phyloP scores from a whole-genome alignment of 345 rosid genomes.

The Pistacia vera region DNA sequence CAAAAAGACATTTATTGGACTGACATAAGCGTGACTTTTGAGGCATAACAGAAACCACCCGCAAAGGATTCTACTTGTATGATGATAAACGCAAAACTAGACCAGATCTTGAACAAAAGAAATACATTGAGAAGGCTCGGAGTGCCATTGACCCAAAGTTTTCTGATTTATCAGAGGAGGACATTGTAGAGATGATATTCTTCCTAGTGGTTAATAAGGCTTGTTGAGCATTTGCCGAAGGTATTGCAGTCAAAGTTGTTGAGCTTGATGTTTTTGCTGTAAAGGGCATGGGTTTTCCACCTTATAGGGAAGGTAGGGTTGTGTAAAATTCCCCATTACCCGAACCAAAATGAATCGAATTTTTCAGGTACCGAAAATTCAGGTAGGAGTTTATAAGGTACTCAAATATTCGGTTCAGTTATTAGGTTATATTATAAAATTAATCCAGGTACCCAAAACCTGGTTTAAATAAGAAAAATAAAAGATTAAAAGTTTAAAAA shows the following conservation, averaged over 20 bases:
- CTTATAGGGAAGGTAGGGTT: conserved; percentile 51
- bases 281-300: conserved; percentile 98
- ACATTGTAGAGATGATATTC: conserved; percentile 90
- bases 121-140: conserved; percentile 45
- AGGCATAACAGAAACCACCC: conserved; percentile 69
- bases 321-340: too few relatives aligned
- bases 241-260: conserved; percentile 89
- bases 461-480: too few relatives aligned
- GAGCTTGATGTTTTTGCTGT: conserved; percentile 88
- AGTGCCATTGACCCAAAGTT: conserved; percentile 67
- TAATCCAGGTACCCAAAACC: too few relatives aligned
- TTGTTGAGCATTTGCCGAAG: conserved; percentile 87
- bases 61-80: conserved; percentile 86
- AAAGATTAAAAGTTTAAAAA: too few relatives aligned
- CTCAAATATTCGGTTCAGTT: too few relatives aligned
- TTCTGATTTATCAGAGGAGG: conserved; percentile 68
- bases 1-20: too few relatives aligned
- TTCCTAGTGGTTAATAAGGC: conserved; percentile 97
- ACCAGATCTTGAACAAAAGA: conserved; percentile 79
- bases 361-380: too few relatives aligned
- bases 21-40: conserved; percentile 4
- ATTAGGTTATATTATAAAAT: too few relatives aligned
- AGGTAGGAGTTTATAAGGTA: too few relatives aligned
- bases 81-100: conserved; percentile 78
- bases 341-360: too few relatives aligned